Conservation (phyloP, 2,329 filamentous ascomycete genomes). For the Botrytis elliptica region DNA sequence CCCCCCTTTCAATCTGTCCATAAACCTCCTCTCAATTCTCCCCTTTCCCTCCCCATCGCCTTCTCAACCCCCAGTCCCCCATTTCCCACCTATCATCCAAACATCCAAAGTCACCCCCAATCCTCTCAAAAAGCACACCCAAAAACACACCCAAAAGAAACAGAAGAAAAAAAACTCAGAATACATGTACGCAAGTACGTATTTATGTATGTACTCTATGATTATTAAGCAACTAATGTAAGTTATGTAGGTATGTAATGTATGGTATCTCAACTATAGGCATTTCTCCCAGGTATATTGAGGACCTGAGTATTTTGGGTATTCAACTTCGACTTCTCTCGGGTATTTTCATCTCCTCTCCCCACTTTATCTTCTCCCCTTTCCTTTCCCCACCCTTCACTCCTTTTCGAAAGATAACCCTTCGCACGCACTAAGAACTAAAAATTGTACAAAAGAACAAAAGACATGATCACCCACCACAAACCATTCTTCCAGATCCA, state of each 20-base stretch:
- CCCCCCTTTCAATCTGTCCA: neutral
- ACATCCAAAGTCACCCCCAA: neutral
- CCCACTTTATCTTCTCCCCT: neutral
- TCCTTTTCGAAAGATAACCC: neutral
- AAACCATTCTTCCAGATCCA: neutral
- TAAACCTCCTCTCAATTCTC: neutral
- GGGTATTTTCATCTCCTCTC: neutral
- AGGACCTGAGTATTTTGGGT: neutral
- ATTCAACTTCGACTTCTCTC: neutral
- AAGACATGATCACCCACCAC: neutral
- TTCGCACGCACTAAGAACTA: neutral
- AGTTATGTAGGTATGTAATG: neutral
- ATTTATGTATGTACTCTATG: neutral
- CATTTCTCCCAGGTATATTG: neutral
- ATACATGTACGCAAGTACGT: neutral
- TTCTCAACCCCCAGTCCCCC: neutral
- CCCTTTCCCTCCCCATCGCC: neutral
- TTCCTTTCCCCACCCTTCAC: neutral
- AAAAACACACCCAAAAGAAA: neutral
- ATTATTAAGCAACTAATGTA: neutral
- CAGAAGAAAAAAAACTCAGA: neutral
- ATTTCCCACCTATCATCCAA: neutral
- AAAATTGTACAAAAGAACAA: neutral
- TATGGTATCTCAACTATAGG: neutral
- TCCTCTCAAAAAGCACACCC: neutral